Percentiles rank a stretch among this genome's conserved stretches.
Conservation (phyloP, 768 basidiomycete species). For the Suillus brevipes region DNA sequence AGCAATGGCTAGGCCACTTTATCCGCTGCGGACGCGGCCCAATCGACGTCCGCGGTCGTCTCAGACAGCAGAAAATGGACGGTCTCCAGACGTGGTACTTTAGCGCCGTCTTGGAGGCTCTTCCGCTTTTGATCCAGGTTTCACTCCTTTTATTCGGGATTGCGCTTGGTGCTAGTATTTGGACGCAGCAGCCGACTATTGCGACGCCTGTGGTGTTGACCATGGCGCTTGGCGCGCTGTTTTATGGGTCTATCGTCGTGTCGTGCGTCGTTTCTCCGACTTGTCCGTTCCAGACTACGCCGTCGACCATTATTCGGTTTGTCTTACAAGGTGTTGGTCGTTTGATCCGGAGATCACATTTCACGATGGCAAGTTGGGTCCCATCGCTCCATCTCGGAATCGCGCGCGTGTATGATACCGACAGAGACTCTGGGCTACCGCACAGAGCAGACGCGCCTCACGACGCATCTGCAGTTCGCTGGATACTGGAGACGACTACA, state of each 20-base stretch:
- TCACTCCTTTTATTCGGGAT: slow-evolving; percentile 15
- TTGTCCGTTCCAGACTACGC: slow-evolving; percentile 9
- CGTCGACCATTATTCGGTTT: background rate
- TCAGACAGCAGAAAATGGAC: slow-evolving; percentile 10
- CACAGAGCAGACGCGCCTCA: background rate
- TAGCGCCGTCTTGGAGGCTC: slow-evolving; percentile 10
- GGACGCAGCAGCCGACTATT: slow-evolving; percentile 9
- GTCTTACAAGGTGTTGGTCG: background rate
- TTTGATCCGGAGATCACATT: background rate
- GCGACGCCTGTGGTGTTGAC: background rate
- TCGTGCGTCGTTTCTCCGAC: slow-evolving; percentile 7
- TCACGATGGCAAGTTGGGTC: background rate
- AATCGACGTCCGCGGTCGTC: slow-evolving; percentile 18
- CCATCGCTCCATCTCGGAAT: background rate
- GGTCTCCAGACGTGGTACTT: slow-evolving; percentile 17
- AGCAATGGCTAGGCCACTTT: slow-evolving; percentile 28
- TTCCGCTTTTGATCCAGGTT: slow-evolving; percentile 14
- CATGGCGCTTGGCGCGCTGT: slow-evolving; percentile 2
- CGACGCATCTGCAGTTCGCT: slow-evolving; percentile 6
- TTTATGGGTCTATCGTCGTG: background rate
- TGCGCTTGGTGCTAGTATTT: slow-evolving; percentile 10
- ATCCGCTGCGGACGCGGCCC: slow-evolving; percentile 18
- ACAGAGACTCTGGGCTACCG: background rate
- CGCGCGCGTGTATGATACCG: too few species aligned
- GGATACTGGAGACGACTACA: slow-evolving; percentile 4